A percentile compares a stretch with the other conserved stretches of the same genome.
phyloP scores from a whole-genome alignment of 2,329 filamentous ascomycete species.

The Paraconiothyrium brasiliense region DNA sequence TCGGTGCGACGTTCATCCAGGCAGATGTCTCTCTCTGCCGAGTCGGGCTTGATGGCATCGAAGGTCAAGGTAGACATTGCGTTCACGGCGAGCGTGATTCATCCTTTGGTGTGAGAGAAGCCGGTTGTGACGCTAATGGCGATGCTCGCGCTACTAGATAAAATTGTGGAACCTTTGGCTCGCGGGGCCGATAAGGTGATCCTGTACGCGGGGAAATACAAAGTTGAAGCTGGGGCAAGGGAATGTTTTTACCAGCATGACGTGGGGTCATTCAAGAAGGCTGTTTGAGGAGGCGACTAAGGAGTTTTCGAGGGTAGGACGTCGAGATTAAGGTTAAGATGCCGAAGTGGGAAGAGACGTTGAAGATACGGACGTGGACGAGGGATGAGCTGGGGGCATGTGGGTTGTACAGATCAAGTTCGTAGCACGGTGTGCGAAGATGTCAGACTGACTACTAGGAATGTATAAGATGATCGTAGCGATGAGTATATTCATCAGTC shows the following conservation, averaged over 20 bases:
- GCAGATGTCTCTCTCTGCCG: background rate
- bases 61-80: background rate
- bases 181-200: background rate
- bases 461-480: background rate
- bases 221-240: background rate
- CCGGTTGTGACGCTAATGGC: background rate
- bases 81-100: conserved; percentile 1
- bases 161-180: background rate
- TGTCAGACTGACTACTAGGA: background rate
- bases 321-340: conserved; percentile 4
- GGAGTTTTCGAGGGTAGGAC: background rate
- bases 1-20: background rate
- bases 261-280: background rate
- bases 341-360: conserved; percentile 1
- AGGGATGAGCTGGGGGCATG: background rate
- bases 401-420: conserved; percentile 5
- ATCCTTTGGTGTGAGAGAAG: background rate
- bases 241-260: conserved; percentile 4
- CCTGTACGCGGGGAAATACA: background rate
- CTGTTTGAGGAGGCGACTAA: background rate
- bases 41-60: background rate
- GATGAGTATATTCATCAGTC: background rate
- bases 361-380: background rate
- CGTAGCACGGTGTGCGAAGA: background rate
- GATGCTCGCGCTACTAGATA: background rate